Evolutionary conservation across 345 rosid species (phyloP), one percentile per base, ranked within the genome.

Genomic region (Rubroshorea leprosula): DNA sequence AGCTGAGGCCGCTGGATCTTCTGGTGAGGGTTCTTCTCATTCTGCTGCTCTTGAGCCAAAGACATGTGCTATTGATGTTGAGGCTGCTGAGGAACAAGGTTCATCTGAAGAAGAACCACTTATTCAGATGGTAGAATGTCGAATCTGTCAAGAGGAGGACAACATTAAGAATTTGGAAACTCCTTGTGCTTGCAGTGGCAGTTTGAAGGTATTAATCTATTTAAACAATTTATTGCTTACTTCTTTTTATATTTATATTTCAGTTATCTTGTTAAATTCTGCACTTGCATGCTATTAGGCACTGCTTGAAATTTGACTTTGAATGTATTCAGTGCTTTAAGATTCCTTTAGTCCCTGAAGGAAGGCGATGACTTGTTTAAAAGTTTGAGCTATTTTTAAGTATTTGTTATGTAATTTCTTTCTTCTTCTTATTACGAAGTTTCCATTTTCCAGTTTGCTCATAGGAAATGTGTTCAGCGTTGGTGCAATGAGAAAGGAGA

Each of bases 401-500:
- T 24, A 61, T 24, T 52, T 51, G 19, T 56, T 14, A 7, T 23
- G 0, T n/a, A 21, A 29, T 38, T 31, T 26, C 26, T 20, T 0
- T 18, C 38, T 21, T 44, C 73, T 68, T 35, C 41, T 35, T 35
- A n/a, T n/a, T n/a, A 62, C 60, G 43, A 43, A 54, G 23, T 50
- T 41, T 43, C 23, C 29, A 25, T 51, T 55, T 23, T 65, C 5
- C 53, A 93, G 97, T 93, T 74, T 83, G 99, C 99, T 43, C 99
- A 93, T 79, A 74, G 97, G 79, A 89, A 93, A 71, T 93, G 99
- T 64, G 97, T 93, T 49, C 99, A 93, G 67, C 94, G 73, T 63
- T 93, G 99, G 99, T 93, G 97, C 71, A 73, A 89, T 48, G 97
- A 89, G 83, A 93, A 93, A 68, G 94, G 99, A 27, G 94, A 89